Evolutionary conservation across 176 grass and related monocot genomes (phyloP), one percentile per base, ranked within the genome.

Genomic region (Eragrostis curvula): DNA sequence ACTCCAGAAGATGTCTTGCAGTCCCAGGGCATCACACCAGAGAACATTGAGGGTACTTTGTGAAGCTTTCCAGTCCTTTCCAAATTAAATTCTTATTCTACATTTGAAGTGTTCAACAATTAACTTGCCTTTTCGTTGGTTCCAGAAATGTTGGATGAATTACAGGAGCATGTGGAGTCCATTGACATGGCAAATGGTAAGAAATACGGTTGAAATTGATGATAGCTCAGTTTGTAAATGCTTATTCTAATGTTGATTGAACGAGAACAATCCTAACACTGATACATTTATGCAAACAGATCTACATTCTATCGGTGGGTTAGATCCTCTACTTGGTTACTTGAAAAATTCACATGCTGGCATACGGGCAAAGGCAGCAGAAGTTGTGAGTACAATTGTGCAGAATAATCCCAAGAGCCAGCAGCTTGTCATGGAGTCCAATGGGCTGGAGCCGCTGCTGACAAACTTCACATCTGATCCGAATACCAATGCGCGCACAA

Each of bases 381-480:
- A 99, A 74, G 91, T 94, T 81, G 87, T 99, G 1, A 90, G 89
- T 50, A 96, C 91, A 11, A 83, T 96, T 78, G 96, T 96, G 51
- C 91, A 99, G 68, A 99, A 99, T 84, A 99, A 99, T 67, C 91
- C 91, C 18, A 91, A 81, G 63, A 96, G 91, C 61, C 93, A 94
- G 75, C 87, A 92, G 79, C 90, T 96, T 74, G 91, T 99, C 23
- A 94, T 96, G 87, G 96, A 94, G 76, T 85, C 87, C 45, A 88
- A 90, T 73, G 96, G 96, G 27, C 76, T 99, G 2, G 93, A 99
- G 45, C 90, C 96, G 44, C 85, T 99, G 15, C 50, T 99, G 75
- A 73, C 79, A n/a, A 99, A 96, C 87, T 99, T 99, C 76, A 83
- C 64, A 12, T 96, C 76, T 8, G 93, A 99, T 79, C 81, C 93